Conservation (phyloP, 306 rosid species). For the Cajanus cajan region DNA sequence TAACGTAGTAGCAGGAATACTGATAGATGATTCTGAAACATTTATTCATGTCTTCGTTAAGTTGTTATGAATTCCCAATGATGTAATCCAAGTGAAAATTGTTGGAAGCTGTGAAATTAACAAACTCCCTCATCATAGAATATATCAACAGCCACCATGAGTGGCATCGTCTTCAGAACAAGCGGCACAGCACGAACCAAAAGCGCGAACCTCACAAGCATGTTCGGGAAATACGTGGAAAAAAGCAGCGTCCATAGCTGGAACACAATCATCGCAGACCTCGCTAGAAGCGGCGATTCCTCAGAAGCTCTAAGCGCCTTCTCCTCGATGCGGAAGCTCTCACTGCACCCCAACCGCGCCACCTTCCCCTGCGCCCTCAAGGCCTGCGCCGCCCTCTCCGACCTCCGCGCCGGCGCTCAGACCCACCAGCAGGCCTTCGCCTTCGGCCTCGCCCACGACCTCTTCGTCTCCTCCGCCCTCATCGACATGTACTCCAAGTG, state of each 20-base stretch:
- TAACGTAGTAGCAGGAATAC: no score
- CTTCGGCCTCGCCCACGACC: slow-evolving; percentile 58
- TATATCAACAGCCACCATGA: no score
- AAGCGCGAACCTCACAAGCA: slow-evolving; percentile 47
- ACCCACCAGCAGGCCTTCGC: slow-evolving; percentile 75
- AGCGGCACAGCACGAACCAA: slow-evolving; percentile 32
- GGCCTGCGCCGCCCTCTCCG: slow-evolving; percentile 72
- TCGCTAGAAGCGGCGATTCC: slow-evolving; percentile 76
- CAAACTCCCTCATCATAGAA: no score
- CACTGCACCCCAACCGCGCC: slow-evolving; percentile 65
- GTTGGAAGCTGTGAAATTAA: no score
- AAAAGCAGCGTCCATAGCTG: slow-evolving; percentile 62
- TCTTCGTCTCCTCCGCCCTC: slow-evolving; percentile 77
- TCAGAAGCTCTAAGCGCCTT: slow-evolving; percentile 78
- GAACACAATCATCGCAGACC: slow-evolving; percentile 76
- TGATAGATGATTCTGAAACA: no score
- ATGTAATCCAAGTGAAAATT: no score
- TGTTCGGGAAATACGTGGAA: slow-evolving; percentile 76
- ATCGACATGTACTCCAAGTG: slow-evolving; percentile 80
- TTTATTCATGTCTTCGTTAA: no score
- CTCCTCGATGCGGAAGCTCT: slow-evolving; percentile 73
- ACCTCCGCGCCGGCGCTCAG: slow-evolving; percentile 65
- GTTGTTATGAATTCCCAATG: no score
- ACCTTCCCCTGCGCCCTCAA: slow-evolving; percentile 79
- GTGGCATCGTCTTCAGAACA: no score